phyloP scores from a whole-genome alignment of 208 protist species.

The Leptomonas pyrrhocoris region DNA sequence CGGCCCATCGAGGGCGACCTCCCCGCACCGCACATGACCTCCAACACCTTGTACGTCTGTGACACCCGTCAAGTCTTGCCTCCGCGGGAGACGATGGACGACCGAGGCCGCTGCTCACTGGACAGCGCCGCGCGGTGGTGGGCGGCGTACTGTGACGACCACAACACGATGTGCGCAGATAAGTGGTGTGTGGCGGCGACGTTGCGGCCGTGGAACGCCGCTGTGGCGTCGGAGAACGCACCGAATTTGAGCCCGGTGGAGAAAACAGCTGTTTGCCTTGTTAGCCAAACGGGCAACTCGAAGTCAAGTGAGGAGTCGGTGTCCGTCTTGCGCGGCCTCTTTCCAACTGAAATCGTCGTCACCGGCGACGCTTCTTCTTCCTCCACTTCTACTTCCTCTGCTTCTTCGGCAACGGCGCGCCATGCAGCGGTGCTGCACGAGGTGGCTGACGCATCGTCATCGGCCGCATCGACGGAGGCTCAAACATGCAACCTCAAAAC shows the following conservation, averaged over 20 bases:
- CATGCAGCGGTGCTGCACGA: conserved; percentile 48
- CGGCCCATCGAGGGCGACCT: conserved; percentile 59
- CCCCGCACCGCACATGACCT: conserved; percentile 41
- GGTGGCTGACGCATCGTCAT: not conserved
- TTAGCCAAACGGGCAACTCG: not conserved
- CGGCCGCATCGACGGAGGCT: not conserved
- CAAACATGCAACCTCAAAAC: not conserved
- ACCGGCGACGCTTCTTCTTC: not conserved
- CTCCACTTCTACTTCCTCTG: not conserved
- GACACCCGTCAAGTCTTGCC: conserved; percentile 35
- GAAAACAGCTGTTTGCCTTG: conserved; percentile 6
- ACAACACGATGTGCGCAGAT: conserved; percentile 36
- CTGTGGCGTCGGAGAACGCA: conserved; percentile 29
- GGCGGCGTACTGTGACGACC: conserved; percentile 41
- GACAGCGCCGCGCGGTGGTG: conserved; percentile 40
- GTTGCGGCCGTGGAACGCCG: conserved; percentile 36
- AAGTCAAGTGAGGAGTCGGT: not conserved
- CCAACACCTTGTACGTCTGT: conserved; percentile 50
- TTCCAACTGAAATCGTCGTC: not conserved
- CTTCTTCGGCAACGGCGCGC: not conserved
- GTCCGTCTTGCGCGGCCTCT: not conserved
- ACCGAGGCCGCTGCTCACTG: not conserved
- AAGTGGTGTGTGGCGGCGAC: conserved; percentile 46
- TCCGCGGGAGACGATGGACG: conserved; percentile 12
- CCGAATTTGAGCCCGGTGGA: not conserved